These are phyloP conservation scores for Tetrahymena thermophila DNA, from an alignment of 73 alveolate genomes.

Conservation along the genomic window DNA sequence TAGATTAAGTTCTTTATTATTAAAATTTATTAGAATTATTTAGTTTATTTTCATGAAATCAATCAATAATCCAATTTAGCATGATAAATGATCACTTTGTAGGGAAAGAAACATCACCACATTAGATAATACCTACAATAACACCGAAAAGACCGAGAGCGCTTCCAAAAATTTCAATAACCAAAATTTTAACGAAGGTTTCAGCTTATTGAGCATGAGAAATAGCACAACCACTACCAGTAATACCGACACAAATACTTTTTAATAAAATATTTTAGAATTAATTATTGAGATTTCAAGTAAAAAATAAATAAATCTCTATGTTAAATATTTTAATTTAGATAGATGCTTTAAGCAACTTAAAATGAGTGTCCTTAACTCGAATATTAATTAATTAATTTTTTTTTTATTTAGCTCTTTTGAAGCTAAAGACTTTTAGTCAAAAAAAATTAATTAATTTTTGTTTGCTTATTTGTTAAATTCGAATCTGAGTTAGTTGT, in stretches of 20 bases:
- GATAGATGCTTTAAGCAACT: too few species aligned
- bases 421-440: too few species aligned
- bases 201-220: slow-evolving; percentile 98
- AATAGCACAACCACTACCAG: slow-evolving; percentile 98
- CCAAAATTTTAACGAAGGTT: slow-evolving; percentile 94
- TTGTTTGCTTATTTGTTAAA: too few species aligned
- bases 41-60: neutral
- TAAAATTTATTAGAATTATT: neutral
- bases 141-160: slow-evolving; percentile 94
- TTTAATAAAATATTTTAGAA: too few species aligned
- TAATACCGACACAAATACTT: slow-evolving; percentile 93
- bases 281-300: neutral
- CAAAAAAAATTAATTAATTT: too few species aligned
- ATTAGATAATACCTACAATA: slow-evolving; percentile 87
- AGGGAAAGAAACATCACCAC: slow-evolving; percentile 64
- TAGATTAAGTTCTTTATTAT: neutral
- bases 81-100: neutral
- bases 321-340: too few species aligned
- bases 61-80: neutral
- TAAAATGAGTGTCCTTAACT: too few species aligned
- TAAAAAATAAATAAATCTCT: neutral
- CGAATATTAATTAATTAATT: too few species aligned
- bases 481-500: too few species aligned
- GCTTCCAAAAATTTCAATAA: slow-evolving; percentile 96
- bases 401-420: too few species aligned